Percentiles rank a stretch among this genome's conserved stretches.
Conservation (phyloP, 2,329 filamentous ascomycete species). For the Xylaria sp. region DNA sequence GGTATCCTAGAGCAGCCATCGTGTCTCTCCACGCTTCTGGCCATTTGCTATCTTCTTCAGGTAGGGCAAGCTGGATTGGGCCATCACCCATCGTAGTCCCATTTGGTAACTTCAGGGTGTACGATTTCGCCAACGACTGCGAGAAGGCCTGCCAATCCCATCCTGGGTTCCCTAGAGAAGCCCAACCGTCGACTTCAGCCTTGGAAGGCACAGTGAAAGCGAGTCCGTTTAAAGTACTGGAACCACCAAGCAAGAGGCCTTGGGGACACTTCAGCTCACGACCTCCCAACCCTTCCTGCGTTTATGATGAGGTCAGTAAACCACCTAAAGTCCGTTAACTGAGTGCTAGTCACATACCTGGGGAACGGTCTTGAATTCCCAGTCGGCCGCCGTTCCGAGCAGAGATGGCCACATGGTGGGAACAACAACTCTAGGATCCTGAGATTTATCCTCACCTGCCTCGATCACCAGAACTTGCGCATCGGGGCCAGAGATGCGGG, state of each 20-base stretch:
- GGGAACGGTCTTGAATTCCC: conserved; percentile 31
- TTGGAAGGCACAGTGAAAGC: conserved; percentile 10
- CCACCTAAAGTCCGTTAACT: neutral
- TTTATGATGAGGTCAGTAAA: neutral
- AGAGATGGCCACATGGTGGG: conserved; percentile 33
- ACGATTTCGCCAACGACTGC: conserved; percentile 10
- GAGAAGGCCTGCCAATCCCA: conserved; percentile 24
- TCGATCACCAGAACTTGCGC: conserved; percentile 34
- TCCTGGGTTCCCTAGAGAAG: conserved; percentile 17
- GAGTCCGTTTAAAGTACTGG: conserved; percentile 19
- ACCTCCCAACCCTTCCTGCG: conserved; percentile 4
- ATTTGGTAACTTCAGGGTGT: no score
- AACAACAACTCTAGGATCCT: conserved; percentile 30
- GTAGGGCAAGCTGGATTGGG: conserved; percentile 8
- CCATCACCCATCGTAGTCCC: neutral
- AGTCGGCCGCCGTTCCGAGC: conserved; percentile 30
- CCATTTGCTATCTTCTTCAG: conserved; percentile 9
- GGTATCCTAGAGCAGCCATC: conserved; percentile 9
- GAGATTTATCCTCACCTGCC: conserved; percentile 32
- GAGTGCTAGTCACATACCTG: conserved; percentile 16
- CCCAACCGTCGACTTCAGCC: conserved; percentile 17
- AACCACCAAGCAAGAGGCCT: conserved; percentile 20
- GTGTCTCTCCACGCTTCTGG: conserved; percentile 12
- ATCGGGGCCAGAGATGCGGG: conserved; percentile 15
- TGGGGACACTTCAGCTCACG: conserved; percentile 13